Percentiles rank a stretch among this genome's conserved stretches.
These are phyloP conservation scores for Sarocladium kiliense DNA, from an alignment of 2,329 filamentous ascomycete genomes.

Conservation along the genomic window DNA sequence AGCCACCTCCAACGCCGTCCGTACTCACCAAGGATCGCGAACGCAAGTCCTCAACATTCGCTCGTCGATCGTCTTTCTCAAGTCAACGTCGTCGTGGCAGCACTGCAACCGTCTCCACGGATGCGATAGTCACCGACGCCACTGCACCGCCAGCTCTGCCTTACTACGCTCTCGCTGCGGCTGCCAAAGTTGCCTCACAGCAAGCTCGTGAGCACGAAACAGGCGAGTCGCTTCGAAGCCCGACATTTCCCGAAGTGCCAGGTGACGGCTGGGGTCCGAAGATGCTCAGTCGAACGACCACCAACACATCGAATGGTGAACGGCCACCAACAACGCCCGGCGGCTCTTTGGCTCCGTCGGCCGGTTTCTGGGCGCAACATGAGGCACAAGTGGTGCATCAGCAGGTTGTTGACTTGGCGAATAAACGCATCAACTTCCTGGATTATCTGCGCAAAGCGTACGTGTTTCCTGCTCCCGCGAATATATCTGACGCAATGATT, in stretches of 20 bases:
- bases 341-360: neutral
- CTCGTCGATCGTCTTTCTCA: conserved; percentile 48
- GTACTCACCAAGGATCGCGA: conserved; percentile 20
- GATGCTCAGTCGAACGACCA: conserved; percentile 39
- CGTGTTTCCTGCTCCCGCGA: conserved; percentile 28
- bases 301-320: conserved; percentile 22
- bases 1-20: neutral
- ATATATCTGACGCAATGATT: conserved; percentile 7
- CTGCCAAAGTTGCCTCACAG: conserved; percentile 35
- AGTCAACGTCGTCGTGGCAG: conserved; percentile 36
- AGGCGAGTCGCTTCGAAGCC: neutral
- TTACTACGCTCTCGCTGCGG: conserved; percentile 46
- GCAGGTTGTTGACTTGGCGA: conserved; percentile 76
- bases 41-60: conserved; percentile 47
- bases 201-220: conserved; percentile 15
- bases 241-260: neutral
- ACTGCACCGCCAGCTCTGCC: conserved; percentile 47
- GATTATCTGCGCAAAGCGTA: conserved; percentile 92
- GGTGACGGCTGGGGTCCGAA: conserved; percentile 16
- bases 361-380: conserved; percentile 30
- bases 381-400: conserved; percentile 48
- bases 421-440: conserved; percentile 89
- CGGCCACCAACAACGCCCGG: conserved; percentile 18
- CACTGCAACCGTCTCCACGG: conserved; percentile 25
- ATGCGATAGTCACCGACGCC: conserved; percentile 35